Evolutionary conservation across 176 grass and related monocot species (phyloP).

Genomic region (Thinopyrum elongatum): DNA sequence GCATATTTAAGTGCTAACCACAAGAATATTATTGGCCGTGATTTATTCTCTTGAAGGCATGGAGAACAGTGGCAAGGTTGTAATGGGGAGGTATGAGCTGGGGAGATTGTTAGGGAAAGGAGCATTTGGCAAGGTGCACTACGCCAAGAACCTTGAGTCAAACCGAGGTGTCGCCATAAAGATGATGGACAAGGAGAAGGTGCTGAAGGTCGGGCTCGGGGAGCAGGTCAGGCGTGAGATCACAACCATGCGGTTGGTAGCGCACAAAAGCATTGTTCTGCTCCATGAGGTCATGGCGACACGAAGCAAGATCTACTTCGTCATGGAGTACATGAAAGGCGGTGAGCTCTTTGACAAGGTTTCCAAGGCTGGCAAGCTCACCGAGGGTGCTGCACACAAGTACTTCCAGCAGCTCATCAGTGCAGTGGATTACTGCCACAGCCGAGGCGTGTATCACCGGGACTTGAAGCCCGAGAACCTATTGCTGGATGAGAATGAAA

Average conservation of each 20-base stretch:
- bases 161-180: slow-evolving; percentile 66
- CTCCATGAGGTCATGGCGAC: slow-evolving; percentile 86
- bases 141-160: slow-evolving; percentile 48
- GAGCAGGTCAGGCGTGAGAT: slow-evolving; percentile 82
- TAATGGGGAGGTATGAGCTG: slow-evolving; percentile 64
- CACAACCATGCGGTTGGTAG: slow-evolving; percentile 62
- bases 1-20: neutral
- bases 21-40: slow-evolving; percentile 23
- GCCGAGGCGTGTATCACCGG: slow-evolving; percentile 67
- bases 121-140: slow-evolving; percentile 72
- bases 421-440: slow-evolving; percentile 80
- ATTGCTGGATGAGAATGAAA: slow-evolving; percentile 70
- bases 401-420: slow-evolving; percentile 75
- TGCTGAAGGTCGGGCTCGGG: slow-evolving; percentile 42
- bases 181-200: slow-evolving; percentile 67
- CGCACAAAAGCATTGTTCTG: slow-evolving; percentile 64
- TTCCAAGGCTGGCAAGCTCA: slow-evolving; percentile 54
- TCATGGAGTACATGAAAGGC: slow-evolving; percentile 81
- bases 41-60: slow-evolving; percentile 18
- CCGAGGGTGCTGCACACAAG: slow-evolving; percentile 52
- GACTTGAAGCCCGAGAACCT: slow-evolving; percentile 82
- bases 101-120: slow-evolving; percentile 73
- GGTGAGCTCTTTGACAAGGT: slow-evolving; percentile 81
- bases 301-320: slow-evolving; percentile 68
- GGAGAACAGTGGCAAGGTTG: slow-evolving; percentile 50